phyloP scores from a whole-genome alignment of 2,329 filamentous ascomycete species.

The Colletotrichum eremochloae region DNA sequence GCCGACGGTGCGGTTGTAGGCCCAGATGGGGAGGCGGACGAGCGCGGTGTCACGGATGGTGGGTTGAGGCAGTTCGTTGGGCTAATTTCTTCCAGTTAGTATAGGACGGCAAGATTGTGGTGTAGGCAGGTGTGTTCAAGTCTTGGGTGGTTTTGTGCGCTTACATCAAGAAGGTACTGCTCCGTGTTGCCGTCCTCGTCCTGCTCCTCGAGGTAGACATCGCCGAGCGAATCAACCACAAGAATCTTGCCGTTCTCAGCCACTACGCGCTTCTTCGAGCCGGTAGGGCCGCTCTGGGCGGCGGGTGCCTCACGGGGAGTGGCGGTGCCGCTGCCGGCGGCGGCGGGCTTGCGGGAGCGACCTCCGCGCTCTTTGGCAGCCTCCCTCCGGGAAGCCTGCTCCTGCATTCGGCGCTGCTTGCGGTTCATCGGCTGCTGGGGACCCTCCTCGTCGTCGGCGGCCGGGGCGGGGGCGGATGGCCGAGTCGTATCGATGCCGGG shows the following conservation, averaged over 20 bases:
- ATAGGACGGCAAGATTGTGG: not conserved
- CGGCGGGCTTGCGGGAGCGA: slow-evolving; percentile 53
- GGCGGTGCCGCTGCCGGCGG: slow-evolving; percentile 44
- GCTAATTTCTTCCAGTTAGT: slow-evolving; percentile 61
- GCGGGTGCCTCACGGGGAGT: slow-evolving; percentile 65
- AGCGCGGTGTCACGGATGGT: slow-evolving; percentile 87
- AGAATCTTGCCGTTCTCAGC: slow-evolving; percentile 96
- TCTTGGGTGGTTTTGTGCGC: slow-evolving; percentile 51
- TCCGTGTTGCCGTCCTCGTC: slow-evolving; percentile 87
- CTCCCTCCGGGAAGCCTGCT: slow-evolving; percentile 83
- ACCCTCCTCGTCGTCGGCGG: slow-evolving; percentile 61
- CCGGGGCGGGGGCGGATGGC: slow-evolving; percentile 58
- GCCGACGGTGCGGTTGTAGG: slow-evolving; percentile 70
- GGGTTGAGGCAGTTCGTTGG: slow-evolving; percentile 82
- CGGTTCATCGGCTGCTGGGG: slow-evolving; percentile 78
- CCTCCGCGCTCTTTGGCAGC: slow-evolving; percentile 56
- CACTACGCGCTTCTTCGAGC: slow-evolving; percentile 86
- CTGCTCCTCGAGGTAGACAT: slow-evolving; percentile 94
- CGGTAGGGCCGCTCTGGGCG: slow-evolving; percentile 70
- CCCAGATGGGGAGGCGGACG: slow-evolving; percentile 81
- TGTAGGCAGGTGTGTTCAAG: not conserved
- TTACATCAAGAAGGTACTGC: slow-evolving; percentile 90
- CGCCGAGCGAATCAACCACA: slow-evolving; percentile 90
- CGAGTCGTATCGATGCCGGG: slow-evolving; percentile 71
- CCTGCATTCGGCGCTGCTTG: slow-evolving; percentile 88